Percentiles rank a stretch among this genome's conserved stretches.
Evolutionary conservation across 2,329 filamentous ascomycete species (phyloP).

Genomic region (Geosmithia putterillii): DNA sequence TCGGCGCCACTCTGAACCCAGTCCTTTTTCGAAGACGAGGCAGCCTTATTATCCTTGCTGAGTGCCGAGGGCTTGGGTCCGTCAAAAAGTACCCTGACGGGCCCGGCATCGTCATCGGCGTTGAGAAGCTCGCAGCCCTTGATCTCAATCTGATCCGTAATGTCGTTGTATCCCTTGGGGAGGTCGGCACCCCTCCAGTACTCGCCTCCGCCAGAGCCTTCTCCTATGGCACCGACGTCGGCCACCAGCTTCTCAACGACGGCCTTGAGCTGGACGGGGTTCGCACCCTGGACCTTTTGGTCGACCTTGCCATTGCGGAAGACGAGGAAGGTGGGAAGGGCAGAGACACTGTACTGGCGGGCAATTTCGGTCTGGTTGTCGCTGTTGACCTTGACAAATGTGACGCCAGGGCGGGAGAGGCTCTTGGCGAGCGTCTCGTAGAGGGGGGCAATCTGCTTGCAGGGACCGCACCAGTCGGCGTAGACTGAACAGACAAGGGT

Average conservation of each 20-base stretch:
- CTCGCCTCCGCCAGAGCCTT: constrained; percentile 22
- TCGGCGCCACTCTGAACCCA: constrained; percentile 96
- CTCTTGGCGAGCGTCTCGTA: constrained; percentile 66
- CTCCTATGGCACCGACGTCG: constrained; percentile 49
- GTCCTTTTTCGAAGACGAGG: constrained; percentile 39
- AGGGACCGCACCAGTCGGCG: constrained; percentile 76
- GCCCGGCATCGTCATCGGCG: constrained; percentile 63
- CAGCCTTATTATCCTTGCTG: constrained; percentile 34
- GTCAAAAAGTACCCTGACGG: constrained; percentile 65
- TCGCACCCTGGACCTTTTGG: constrained; percentile 61
- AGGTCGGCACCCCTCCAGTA: constrained; percentile 64
- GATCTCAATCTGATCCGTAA: constrained; percentile 71
- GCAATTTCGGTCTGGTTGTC: constrained; percentile 67
- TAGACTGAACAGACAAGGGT: constrained; percentile 47
- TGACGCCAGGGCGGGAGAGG: constrained; percentile 62
- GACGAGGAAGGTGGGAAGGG: constrained; percentile 85
- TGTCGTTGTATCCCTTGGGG: constrained; percentile 71
- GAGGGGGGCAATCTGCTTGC: constrained; percentile 70
- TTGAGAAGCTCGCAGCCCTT: constrained; percentile 81
- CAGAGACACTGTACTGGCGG: constrained; percentile 58
- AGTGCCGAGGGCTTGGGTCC: constrained; percentile 51
- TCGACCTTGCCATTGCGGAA: constrained; percentile 60
- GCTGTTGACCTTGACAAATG: constrained; percentile 79
- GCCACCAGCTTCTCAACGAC: constrained; percentile 59
- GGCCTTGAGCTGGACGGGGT: constrained; percentile 56